Base-by-base conservation (phyloP, 257 asterid species). In the Lavandula angustifolia region DNA sequence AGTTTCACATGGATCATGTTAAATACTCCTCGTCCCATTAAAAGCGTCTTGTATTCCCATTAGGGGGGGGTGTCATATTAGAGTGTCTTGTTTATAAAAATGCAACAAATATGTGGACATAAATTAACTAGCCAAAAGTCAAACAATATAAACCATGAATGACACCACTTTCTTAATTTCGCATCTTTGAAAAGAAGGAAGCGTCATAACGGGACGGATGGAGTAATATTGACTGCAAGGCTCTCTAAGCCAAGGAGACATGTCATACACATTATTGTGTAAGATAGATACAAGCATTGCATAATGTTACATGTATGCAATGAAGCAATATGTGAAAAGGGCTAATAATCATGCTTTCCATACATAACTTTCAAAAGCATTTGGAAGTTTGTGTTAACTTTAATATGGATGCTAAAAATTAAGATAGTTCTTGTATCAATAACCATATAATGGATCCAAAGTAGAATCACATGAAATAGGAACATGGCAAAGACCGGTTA, bases 331-430 rank as follows among this genome's bases (percentile, higher is more conserved):
- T 4, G 35, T 14, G 62, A 8, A 56, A 44, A n/a, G n/a, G 54
- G 35, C 41, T 32, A n/a, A 3, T 62, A 37, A 38, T 47, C 57
- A 47, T 12, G 37, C 8, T 29, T 51, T 51, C 37, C 27, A 35
- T 46, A 56, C 34, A n/a, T 7, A 27, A 60, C n/a, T 9, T 49
- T 29, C 41, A 22, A 37, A 44, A 63, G 47, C 44, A 10, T 34
- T 13, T 16, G 10, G 31, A 56, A 16, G 5, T n/a, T 35, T 17
- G 48, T 13, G 22, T 44, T 4, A 57, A 18, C 35, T n/a, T n/a
- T n/a, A 38, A 57, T 5, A 57, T 57, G 40, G 48, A 57, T 38
- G 49, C 40, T 16, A 33, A 14, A 47, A 62, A 46, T n/a, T 9
- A n/a, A 32, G 46, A 62, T 22, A 22, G 27, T 22, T 22, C 27